Conservation (phyloP, 2,329 filamentous ascomycete species). For the Claviceps quebecensis region DNA sequence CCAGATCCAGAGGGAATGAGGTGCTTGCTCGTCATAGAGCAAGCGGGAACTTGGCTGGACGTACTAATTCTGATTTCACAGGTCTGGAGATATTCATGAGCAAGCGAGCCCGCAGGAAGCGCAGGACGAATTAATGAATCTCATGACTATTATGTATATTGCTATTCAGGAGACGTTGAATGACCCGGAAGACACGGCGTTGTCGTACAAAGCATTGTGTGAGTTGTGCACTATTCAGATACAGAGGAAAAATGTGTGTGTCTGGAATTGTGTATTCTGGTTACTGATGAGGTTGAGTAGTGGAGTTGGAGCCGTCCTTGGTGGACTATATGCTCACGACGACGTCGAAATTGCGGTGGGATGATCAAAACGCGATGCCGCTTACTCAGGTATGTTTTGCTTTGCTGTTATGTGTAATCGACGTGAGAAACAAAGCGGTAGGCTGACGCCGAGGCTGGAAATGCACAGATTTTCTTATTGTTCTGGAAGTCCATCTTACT, state of each 20-base stretch:
- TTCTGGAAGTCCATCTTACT: slow-evolving; percentile 88
- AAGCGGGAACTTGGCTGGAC: too few species aligned
- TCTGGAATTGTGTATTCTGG: background rate
- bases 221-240: slow-evolving; percentile 15
- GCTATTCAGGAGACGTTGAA: slow-evolving; percentile 42
- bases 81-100: slow-evolving; percentile 33
- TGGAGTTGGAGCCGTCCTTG: slow-evolving; percentile 50
- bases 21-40: too few species aligned
- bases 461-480: slow-evolving; percentile 54
- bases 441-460: slow-evolving; percentile 10
- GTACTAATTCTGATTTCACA: slow-evolving; percentile 10
- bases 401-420: background rate
- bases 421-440: background rate
- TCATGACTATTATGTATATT: slow-evolving; percentile 50
- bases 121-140: slow-evolving; percentile 46
- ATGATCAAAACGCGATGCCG: slow-evolving; percentile 47
- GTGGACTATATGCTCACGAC: slow-evolving; percentile 59
- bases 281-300: slow-evolving; percentile 16
- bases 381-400: slow-evolving; percentile 41
- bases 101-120: slow-evolving; percentile 33
- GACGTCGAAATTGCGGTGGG: slow-evolving; percentile 57
- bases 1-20: too few species aligned
- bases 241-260: background rate
- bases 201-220: slow-evolving; percentile 36
- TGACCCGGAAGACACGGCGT: slow-evolving; percentile 33